Conservation (phyloP, 352 stramenopile genomes). For the Globisporangium abappressorium region DNA sequence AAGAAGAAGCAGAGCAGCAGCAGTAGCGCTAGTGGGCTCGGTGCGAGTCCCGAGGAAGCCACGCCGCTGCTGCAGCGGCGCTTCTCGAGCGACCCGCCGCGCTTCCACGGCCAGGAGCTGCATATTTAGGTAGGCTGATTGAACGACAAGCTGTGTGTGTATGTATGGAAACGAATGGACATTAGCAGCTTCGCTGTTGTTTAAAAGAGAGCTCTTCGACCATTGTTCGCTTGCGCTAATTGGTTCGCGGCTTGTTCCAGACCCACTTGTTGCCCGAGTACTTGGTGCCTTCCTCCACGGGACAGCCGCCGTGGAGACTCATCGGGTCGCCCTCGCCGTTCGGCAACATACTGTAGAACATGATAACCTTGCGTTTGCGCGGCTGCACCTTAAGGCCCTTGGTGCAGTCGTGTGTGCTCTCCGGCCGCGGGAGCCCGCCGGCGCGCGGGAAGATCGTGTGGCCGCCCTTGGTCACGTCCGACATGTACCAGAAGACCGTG, state of each 20-base stretch:
- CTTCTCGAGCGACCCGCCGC: constrained; percentile 42
- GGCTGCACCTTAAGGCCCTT: constrained; percentile 56
- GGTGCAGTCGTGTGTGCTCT: constrained; percentile 45
- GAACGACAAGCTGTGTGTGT: not conserved
- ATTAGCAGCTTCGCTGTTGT: not conserved
- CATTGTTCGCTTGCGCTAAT: not conserved
- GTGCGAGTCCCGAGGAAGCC: constrained; percentile 25
- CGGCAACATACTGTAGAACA: constrained; percentile 78
- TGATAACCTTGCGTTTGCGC: constrained; percentile 67
- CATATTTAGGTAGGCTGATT: constrained; percentile 37
- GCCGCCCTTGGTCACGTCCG: constrained; percentile 55
- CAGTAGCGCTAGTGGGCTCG: constrained; percentile 11
- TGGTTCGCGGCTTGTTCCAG: constrained; percentile 58
- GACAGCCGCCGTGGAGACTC: constrained; percentile 63
- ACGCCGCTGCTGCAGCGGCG: constrained; percentile 48
- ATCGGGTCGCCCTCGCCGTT: constrained; percentile 55
- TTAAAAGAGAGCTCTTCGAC: not conserved
- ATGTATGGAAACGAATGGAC: not conserved
- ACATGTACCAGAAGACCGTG: constrained; percentile 86
- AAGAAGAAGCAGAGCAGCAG: constrained; percentile 30
- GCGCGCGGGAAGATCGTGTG: constrained; percentile 67
- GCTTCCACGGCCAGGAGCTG: constrained; percentile 55
- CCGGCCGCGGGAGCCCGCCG: constrained; percentile 37
- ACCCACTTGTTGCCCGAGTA: constrained; percentile 81
- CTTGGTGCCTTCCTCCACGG: constrained; percentile 70